Evolutionary conservation across 2,329 filamentous ascomycete genomes (phyloP).

Genomic region (Macrophomina phaseolina): DNA sequence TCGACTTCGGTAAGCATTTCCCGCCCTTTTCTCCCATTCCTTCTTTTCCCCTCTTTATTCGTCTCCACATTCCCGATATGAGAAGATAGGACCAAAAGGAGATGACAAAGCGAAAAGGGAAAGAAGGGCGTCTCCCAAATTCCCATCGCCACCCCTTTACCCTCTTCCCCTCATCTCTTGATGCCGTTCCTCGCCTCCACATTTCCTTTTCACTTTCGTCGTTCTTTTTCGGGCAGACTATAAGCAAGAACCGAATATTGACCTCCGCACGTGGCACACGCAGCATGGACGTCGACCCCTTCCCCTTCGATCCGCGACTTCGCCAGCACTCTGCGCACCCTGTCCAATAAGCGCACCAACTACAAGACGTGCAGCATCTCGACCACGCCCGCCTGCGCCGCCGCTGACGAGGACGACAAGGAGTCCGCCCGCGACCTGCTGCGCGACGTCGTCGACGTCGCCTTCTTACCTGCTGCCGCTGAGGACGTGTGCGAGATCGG

Average conservation of each 20-base stretch:
- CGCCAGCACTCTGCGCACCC: constrained; percentile 13
- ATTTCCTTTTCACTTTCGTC: too few species aligned
- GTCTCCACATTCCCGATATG: too few species aligned
- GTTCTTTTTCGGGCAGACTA: too few species aligned
- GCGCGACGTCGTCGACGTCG: constrained; percentile 5
- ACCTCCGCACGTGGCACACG: not conserved
- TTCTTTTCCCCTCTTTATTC: not conserved
- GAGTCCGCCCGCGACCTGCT: not conserved
- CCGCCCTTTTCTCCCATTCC: not conserved
- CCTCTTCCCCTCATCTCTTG: not conserved
- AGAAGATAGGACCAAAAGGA: not conserved
- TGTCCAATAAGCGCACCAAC: constrained; percentile 14
- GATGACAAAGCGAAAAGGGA: not conserved
- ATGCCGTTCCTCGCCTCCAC: not conserved
- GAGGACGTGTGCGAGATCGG: not conserved
- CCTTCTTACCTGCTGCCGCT: not conserved
- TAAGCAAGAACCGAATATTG: not conserved
- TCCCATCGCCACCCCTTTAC: not conserved
- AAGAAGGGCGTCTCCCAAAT: too few species aligned
- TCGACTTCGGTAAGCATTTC: constrained; percentile 20
- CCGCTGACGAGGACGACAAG: not conserved
- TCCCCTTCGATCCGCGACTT: constrained; percentile 1
- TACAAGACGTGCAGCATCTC: constrained; percentile 15
- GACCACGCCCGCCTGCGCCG: constrained; percentile 8
- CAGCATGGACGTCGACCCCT: not conserved